phyloP scores from a whole-genome alignment of 768 basidiomycete genomes.

The Thelephora aurantiotincta region DNA sequence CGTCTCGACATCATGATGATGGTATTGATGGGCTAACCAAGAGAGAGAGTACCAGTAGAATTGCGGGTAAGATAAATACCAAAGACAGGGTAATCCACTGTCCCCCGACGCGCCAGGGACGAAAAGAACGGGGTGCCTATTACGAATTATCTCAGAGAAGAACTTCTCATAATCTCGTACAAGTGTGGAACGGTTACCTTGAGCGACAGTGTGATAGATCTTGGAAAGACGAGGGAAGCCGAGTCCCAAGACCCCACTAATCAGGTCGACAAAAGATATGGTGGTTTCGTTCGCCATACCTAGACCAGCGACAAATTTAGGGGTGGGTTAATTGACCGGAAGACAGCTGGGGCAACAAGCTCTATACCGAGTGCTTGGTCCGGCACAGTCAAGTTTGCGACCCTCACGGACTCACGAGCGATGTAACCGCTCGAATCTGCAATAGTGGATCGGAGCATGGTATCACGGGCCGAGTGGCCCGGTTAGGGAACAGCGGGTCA shows the following conservation, averaged over 20 bases:
- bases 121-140: constrained; percentile 58
- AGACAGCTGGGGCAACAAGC: constrained; percentile 1
- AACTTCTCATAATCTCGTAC: constrained; percentile 1
- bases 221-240: constrained; percentile 65
- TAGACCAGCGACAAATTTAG: constrained; percentile 12
- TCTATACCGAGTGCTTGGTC: constrained; percentile 56
- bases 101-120: constrained; percentile 44
- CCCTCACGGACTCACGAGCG: constrained; percentile 44
- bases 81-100: constrained; percentile 62
- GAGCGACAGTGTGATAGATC: constrained; percentile 29
- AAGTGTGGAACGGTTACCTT: constrained; percentile 26
- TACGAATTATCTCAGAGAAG: neutral
- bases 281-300: constrained; percentile 50
- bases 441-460: neutral
- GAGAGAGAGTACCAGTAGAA: constrained; percentile 42
- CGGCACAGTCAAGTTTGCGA: constrained; percentile 45
- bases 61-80: constrained; percentile 53
- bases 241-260: constrained; percentile 62
- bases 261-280: constrained; percentile 43
- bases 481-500: no score
- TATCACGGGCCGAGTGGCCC: neutral
- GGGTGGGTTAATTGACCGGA: neutral
- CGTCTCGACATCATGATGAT: constrained; percentile 1
- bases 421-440: constrained; percentile 58
- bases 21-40: constrained; percentile 29